These are phyloP conservation scores for Trichoderma lentiforme DNA, from an alignment of 2,329 filamentous ascomycete species.

Conservation along the genomic window DNA sequence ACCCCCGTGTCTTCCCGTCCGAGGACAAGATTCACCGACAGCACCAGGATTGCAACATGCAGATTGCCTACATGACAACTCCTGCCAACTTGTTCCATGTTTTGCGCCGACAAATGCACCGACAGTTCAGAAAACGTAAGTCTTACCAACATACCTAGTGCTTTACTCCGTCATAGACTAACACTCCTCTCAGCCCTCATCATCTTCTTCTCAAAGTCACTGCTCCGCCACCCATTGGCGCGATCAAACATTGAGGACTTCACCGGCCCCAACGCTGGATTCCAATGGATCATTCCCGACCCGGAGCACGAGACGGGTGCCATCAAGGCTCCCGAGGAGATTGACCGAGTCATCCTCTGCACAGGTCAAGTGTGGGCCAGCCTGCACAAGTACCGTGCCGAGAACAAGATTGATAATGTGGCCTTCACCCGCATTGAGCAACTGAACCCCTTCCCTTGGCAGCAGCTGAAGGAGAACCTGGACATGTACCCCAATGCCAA, in stretches of 20 bases:
- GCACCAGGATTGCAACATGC: conserved; percentile 99
- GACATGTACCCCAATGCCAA: conserved; percentile 97
- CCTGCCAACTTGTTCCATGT: conserved; percentile 96
- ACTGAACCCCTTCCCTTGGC: conserved; percentile 98
- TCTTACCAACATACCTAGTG: conserved; percentile 23
- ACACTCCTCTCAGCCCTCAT: conserved; percentile 63
- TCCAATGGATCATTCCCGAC: conserved; percentile 95
- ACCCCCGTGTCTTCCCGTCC: conserved; percentile 86
- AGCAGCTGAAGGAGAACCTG: conserved; percentile 92
- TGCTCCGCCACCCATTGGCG: conserved; percentile 89
- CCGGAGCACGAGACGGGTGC: conserved; percentile 72
- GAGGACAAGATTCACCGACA: conserved; percentile 89
- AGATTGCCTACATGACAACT: conserved; percentile 95
- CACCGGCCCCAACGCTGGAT: conserved; percentile 76
- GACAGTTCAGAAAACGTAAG: conserved; percentile 98
- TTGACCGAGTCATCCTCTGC: conserved; percentile 93
- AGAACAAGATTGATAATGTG: conserved; percentile 82
- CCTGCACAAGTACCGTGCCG: conserved; percentile 84
- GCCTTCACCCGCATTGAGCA: conserved; percentile 96
- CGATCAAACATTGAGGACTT: conserved; percentile 91
- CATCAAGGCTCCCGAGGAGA: conserved; percentile 78
- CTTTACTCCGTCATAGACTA: conserved; percentile 3
- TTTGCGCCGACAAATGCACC: conserved; percentile 94
- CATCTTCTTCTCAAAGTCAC: conserved; percentile 97
- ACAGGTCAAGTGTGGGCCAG: conserved; percentile 90